These are phyloP conservation scores for Microcos paniculata DNA, from an alignment of 345 rosid genomes.

Conservation along the genomic window DNA sequence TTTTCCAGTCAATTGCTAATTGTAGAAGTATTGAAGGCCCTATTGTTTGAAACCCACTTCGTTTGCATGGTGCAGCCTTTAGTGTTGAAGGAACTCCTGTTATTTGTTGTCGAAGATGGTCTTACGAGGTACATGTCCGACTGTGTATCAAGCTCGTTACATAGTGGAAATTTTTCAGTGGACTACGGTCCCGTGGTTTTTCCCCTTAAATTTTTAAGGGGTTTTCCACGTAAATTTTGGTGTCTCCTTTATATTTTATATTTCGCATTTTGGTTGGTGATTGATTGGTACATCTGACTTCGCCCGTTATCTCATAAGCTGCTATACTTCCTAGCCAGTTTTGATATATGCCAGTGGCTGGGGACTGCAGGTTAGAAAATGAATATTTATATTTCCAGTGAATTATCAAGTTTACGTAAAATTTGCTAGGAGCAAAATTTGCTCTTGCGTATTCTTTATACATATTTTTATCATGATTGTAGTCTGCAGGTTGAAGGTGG, in stretches of 20 bases:
- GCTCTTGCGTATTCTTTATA: too few species aligned
- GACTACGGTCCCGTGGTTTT: slow-evolving; percentile 26
- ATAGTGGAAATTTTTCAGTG: slow-evolving; percentile 13
- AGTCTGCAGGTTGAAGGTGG: too few species aligned
- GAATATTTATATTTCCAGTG: not conserved
- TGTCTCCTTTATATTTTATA: not conserved
- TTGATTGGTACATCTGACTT: not conserved
- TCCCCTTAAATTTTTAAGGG: not conserved
- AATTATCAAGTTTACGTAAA: too few species aligned
- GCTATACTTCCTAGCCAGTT: too few species aligned
- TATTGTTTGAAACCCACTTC: not conserved
- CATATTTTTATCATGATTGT: too few species aligned
- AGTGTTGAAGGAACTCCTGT: not conserved
- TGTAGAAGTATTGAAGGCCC: not conserved
- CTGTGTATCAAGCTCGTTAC: not conserved
- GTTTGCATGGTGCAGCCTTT: not conserved
- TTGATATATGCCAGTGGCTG: not conserved
- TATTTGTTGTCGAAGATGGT: not conserved
- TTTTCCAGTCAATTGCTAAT: not conserved
- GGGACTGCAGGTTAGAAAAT: not conserved
- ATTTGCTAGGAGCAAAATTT: too few species aligned
- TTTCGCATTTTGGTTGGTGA: not conserved
- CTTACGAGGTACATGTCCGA: not conserved
- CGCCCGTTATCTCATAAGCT: too few species aligned
- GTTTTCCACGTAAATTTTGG: slow-evolving; percentile 25